Evolutionary conservation across 441 rosid species (phyloP).

Genomic region (Eruca vesicaria): DNA sequence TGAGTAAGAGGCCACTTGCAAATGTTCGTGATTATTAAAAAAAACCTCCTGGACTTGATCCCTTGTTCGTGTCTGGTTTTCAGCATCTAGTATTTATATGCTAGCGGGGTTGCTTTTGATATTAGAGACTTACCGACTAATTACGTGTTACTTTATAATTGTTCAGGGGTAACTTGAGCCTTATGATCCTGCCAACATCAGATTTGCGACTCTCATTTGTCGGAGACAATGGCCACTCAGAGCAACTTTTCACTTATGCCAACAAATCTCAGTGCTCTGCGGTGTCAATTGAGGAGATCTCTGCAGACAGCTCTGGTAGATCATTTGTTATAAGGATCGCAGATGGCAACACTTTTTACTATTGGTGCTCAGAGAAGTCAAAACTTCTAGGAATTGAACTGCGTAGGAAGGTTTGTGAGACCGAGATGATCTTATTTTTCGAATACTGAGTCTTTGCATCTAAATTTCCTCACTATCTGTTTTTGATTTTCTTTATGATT

Average conservation of each 20-base stretch:
- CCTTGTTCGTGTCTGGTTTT: constrained; percentile 10
- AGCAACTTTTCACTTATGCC: constrained; percentile 64
- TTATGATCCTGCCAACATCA: constrained; percentile 76
- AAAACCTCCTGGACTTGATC: no score
- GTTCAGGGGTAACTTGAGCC: constrained; percentile 82
- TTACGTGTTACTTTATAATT: background rate
- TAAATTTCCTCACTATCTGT: background rate
- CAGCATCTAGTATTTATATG: constrained; percentile 8
- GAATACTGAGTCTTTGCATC: background rate
- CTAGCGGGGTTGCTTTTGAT: background rate
- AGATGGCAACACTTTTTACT: constrained; percentile 59
- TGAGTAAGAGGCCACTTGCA: no score
- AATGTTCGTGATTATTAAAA: no score
- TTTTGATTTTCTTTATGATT: background rate
- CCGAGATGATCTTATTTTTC: background rate
- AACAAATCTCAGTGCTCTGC: constrained; percentile 45
- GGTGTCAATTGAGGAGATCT: constrained; percentile 60
- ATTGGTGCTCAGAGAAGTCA: constrained; percentile 94
- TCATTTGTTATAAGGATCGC: constrained; percentile 62
- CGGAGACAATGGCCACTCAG: constrained; percentile 81
- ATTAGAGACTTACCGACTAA: constrained; percentile 1
- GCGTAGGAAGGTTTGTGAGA: constrained; percentile 64
- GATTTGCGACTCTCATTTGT: constrained; percentile 74
- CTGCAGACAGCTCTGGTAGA: constrained; percentile 78
- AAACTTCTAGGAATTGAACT: constrained; percentile 82